These are phyloP conservation scores for Solanum chiquidenum DNA, from an alignment of 257 asterid genomes.

Conservation along the genomic window DNA sequence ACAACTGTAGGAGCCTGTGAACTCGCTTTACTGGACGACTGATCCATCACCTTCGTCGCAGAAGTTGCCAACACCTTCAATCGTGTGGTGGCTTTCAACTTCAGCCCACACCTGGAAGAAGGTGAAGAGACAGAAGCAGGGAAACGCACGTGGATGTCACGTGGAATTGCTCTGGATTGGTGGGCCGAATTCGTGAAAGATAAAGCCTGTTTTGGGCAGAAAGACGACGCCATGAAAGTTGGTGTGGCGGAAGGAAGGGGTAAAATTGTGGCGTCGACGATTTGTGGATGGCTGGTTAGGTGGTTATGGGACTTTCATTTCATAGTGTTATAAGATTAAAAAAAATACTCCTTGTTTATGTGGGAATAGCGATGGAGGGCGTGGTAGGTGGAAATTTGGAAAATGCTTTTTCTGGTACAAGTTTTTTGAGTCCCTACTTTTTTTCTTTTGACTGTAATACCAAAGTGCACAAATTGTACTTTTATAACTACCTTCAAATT, in stretches of 20 bases:
- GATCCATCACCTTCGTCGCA: constrained; percentile 56
- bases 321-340: neutral
- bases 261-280: constrained; percentile 7
- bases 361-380: neutral
- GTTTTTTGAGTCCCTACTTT: neutral
- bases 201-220: constrained; percentile 29
- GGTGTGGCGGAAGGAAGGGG: neutral
- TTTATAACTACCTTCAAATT: too few species aligned
- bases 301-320: neutral
- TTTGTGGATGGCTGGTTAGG: constrained; percentile 9
- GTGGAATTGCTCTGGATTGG: constrained; percentile 14
- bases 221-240: constrained; percentile 20
- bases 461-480: too few species aligned
- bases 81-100: constrained; percentile 1
- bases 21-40: constrained; percentile 27
- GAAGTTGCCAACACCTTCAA: constrained; percentile 45
- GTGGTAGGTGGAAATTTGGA: constrained; percentile 4
- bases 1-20: constrained; percentile 46
- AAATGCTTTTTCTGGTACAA: neutral
- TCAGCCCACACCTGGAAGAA: constrained; percentile 12
- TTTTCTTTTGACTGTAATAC: neutral
- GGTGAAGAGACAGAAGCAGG: constrained; percentile 22
- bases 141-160: constrained; percentile 21
- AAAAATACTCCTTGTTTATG: neutral
- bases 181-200: constrained; percentile 17